Percentiles rank a stretch among this genome's conserved stretches.
phyloP scores from a whole-genome alignment of 352 stramenopile species.

The Phytophthora cactorum region DNA sequence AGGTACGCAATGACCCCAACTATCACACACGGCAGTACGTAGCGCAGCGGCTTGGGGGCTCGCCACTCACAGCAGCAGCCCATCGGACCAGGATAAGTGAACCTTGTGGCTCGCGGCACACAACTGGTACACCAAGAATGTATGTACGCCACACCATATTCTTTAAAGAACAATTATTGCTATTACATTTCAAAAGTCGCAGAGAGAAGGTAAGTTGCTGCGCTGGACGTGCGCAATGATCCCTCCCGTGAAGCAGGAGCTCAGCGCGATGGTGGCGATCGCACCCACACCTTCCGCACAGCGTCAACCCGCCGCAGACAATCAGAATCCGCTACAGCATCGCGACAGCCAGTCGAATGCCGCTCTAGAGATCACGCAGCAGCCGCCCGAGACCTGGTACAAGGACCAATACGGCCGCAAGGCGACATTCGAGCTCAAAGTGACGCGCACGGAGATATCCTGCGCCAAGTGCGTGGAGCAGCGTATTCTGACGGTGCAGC shows the following conservation, averaged over 20 bases:
- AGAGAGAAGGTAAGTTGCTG: not conserved
- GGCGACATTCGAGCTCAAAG: conserved; percentile 65
- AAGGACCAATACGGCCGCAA: conserved; percentile 85
- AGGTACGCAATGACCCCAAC: conserved; percentile 63
- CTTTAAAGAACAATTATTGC: conserved; percentile 6
- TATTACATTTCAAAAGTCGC: not conserved
- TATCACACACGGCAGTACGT: conserved; percentile 60
- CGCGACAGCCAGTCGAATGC: conserved; percentile 21
- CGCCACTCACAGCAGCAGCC: conserved; percentile 75
- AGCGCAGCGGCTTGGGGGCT: conserved; percentile 56
- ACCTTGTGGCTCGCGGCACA: not conserved
- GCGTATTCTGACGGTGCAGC: conserved; percentile 59
- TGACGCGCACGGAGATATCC: conserved; percentile 36
- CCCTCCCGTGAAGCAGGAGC: conserved; percentile 25
- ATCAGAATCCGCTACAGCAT: not conserved
- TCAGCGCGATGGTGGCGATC: conserved; percentile 20
- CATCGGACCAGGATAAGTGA: conserved; percentile 24
- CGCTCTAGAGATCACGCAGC: conserved; percentile 57
- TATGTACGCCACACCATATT: not conserved
- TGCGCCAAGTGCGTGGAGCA: conserved; percentile 60
- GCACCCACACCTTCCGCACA: conserved; percentile 21
- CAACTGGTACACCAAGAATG: not conserved
- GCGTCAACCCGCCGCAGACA: not conserved
- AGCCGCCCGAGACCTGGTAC: conserved; percentile 75
- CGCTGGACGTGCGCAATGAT: conserved; percentile 19